Evolutionary conservation across 2,329 filamentous ascomycete genomes (phyloP).

Genomic region (Monilinia laxa): DNA sequence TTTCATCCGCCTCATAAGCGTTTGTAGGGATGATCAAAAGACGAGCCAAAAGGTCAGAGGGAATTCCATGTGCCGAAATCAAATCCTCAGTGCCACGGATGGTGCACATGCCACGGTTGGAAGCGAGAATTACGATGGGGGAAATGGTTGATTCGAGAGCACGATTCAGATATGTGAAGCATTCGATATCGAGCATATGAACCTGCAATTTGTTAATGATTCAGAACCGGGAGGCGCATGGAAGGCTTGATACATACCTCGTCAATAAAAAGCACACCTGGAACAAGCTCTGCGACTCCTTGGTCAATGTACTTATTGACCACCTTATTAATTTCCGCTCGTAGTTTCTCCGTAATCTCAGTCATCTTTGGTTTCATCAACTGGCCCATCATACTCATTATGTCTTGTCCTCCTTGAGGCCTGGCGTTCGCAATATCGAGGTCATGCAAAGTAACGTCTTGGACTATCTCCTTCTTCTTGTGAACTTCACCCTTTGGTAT

Average conservation of each 20-base stretch:
- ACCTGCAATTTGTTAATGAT: slow-evolving; percentile 56
- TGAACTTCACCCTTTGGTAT: slow-evolving; percentile 98
- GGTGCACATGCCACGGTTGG: slow-evolving; percentile 90
- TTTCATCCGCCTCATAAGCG: slow-evolving; percentile 83
- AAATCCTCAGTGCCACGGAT: slow-evolving; percentile 85
- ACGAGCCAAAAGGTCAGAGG: slow-evolving; percentile 87
- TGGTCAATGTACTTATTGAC: slow-evolving; percentile 99
- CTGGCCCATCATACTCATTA: slow-evolving; percentile 99
- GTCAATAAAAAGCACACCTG: slow-evolving; percentile 96
- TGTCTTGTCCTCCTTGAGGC: slow-evolving; percentile 95
- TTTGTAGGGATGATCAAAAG: slow-evolving; percentile 95
- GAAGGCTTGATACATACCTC: slow-evolving; percentile 62
- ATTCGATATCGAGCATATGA: slow-evolving; percentile 99
- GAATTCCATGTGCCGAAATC: slow-evolving; percentile 87
- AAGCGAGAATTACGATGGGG: slow-evolving; percentile 95
- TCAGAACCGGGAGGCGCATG: slow-evolving; percentile 9
- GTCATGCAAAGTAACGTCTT: slow-evolving; percentile 96
- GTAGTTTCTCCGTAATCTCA: slow-evolving; percentile 96
- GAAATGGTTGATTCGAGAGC: slow-evolving; percentile 94
- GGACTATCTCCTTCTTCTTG: slow-evolving; percentile 99
- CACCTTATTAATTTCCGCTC: slow-evolving; percentile 97
- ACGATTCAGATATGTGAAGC: slow-evolving; percentile 97
- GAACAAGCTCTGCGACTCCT: slow-evolving; percentile 95
- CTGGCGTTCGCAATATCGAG: slow-evolving; percentile 93
- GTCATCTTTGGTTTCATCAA: slow-evolving; percentile 99